Evolutionary conservation across 225 moss, liverwort and hornwort genomes (phyloP).

Genomic region (Straminergon stramineum): DNA sequence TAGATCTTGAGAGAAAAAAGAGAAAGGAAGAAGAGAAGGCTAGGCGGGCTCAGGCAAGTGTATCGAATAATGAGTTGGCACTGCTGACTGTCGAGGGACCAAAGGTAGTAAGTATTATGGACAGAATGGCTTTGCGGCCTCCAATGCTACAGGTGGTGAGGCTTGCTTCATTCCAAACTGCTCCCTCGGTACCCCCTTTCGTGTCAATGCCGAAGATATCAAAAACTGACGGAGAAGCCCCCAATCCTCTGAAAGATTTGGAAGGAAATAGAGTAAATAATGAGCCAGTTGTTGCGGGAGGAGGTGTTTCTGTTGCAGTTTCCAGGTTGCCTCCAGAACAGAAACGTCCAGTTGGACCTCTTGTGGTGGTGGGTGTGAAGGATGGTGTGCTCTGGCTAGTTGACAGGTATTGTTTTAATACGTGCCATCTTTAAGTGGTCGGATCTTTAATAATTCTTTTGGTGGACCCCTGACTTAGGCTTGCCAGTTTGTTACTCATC

Average conservation of each 20-base stretch:
- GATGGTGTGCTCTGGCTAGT: conserved; percentile 99
- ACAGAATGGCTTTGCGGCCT: conserved; percentile 75
- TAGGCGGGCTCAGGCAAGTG: conserved; percentile 58
- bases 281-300: conserved; percentile 82
- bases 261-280: conserved; percentile 66
- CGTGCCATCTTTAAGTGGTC: neutral
- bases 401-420: conserved; percentile 62
- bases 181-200: conserved; percentile 85
- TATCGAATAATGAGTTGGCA: conserved; percentile 74
- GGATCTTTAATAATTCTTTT: neutral
- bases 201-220: conserved; percentile 71
- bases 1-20: conserved; percentile 90
- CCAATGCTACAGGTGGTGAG: conserved; percentile 99
- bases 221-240: conserved; percentile 65
- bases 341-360: conserved; percentile 90
- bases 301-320: conserved; percentile 90
- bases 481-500: neutral
- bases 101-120: conserved; percentile 37
- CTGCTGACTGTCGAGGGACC: conserved; percentile 77
- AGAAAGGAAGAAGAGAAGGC: conserved; percentile 84
- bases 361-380: conserved; percentile 85
- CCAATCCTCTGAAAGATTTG: conserved; percentile 58
- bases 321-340: conserved; percentile 92
- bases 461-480: neutral
- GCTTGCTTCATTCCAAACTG: conserved; percentile 87